phyloP scores from a whole-genome alignment of 2,329 filamentous ascomycete genomes.

The Sclerotiophoma versabilis region DNA sequence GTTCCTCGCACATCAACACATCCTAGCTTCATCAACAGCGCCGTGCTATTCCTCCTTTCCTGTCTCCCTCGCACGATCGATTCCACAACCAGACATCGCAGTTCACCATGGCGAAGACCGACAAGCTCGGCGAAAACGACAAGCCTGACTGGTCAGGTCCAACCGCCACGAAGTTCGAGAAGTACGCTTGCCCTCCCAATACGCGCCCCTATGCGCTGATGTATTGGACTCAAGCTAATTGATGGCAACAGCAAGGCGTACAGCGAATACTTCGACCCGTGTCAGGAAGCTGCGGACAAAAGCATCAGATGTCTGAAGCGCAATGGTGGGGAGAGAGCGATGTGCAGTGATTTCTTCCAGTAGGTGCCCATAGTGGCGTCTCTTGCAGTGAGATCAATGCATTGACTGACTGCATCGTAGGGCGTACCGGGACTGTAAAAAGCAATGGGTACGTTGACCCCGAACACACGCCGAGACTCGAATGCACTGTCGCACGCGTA shows the following conservation, averaged over 20 bases:
- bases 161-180: conserved; percentile 50
- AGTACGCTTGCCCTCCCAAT: conserved; percentile 34
- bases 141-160: conserved; percentile 31
- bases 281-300: conserved; percentile 85
- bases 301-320: conserved; percentile 89
- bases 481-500: not conserved
- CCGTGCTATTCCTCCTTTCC: no score
- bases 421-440: conserved; percentile 93
- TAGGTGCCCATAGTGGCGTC: conserved; percentile 50
- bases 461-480: not conserved
- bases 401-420: conserved; percentile 54
- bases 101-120: conserved; percentile 12
- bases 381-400: not conserved
- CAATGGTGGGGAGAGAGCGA: conserved; percentile 83
- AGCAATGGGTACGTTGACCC: conserved; percentile 76
- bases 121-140: conserved; percentile 21
- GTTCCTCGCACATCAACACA: not conserved
- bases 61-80: no score
- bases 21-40: not conserved
- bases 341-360: conserved; percentile 97
- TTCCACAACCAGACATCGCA: not conserved
- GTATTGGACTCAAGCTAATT: conserved; percentile 15
- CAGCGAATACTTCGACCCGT: conserved; percentile 94
- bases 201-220: not conserved
- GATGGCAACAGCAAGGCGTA: conserved; percentile 74